These are phyloP conservation scores for Akanthomyces uredinophilus DNA, from an alignment of 2,329 filamentous ascomycete genomes.

Conservation along the genomic window DNA sequence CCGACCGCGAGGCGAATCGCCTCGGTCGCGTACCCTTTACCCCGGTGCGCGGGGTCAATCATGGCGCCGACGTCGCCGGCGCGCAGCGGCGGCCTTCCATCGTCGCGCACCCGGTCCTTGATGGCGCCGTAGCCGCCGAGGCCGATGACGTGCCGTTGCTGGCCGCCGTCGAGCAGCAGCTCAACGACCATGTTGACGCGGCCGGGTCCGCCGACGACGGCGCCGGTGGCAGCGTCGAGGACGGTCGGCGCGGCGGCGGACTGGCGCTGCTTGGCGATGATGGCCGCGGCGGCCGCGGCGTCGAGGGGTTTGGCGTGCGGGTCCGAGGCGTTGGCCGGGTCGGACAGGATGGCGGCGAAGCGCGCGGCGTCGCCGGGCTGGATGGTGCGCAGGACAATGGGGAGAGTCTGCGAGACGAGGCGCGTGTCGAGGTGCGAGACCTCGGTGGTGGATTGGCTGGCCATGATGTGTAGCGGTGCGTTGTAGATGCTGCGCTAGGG, in stretches of 20 bases:
- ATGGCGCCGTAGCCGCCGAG: conserved; percentile 27
- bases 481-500: not conserved
- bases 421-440: conserved; percentile 21
- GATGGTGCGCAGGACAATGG: conserved; percentile 24
- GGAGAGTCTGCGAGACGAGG: conserved; percentile 21
- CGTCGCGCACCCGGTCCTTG: conserved; percentile 21
- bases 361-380: conserved; percentile 19
- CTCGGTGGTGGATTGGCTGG: conserved; percentile 7
- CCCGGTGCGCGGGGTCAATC: conserved; percentile 21
- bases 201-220: conserved; percentile 20
- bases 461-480: conserved; percentile 4
- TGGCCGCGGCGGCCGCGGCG: conserved; percentile 13
- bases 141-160: conserved; percentile 21
- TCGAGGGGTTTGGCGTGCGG: conserved; percentile 18
- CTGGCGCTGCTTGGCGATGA: conserved; percentile 21
- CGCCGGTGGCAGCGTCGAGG: conserved; percentile 7
- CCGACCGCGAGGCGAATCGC: conserved; percentile 23
- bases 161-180: conserved; percentile 11
- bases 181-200: conserved; percentile 24
- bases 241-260: conserved; percentile 24
- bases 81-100: conserved; percentile 16
- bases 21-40: conserved; percentile 23
- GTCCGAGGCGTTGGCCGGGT: conserved; percentile 18
- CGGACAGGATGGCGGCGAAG: conserved; percentile 23
- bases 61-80: conserved; percentile 26